These are phyloP conservation scores for Rhodotorula paludigena DNA, from an alignment of 768 basidiomycete genomes.

Conservation along the genomic window DNA sequence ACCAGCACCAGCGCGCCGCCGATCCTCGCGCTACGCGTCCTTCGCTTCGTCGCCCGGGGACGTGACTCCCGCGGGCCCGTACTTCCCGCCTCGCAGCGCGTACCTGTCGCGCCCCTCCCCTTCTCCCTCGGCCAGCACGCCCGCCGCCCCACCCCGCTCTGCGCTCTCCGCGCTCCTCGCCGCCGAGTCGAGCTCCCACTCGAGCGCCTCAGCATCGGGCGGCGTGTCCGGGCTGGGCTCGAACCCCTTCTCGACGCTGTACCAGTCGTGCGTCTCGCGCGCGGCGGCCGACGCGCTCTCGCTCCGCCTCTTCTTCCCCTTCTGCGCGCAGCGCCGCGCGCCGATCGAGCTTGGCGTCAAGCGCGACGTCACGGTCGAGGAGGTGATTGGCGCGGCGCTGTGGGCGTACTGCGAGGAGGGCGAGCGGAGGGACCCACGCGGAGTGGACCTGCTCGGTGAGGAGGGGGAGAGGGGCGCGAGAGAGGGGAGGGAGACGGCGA, in stretches of 20 bases:
- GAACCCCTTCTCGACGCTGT: slow-evolving; percentile 83
- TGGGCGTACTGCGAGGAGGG: slow-evolving; percentile 93
- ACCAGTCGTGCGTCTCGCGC: slow-evolving; percentile 57
- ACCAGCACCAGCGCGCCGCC: not conserved
- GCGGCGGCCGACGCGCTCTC: slow-evolving; percentile 64
- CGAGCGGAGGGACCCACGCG: slow-evolving; percentile 70
- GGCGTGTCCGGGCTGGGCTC: slow-evolving; percentile 48
- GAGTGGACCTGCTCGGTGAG: not conserved
- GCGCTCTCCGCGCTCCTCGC: slow-evolving; percentile 30
- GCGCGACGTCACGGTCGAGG: slow-evolving; percentile 85
- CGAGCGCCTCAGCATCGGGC: not conserved
- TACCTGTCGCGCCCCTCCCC: not conserved
- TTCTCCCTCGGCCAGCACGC: not conserved
- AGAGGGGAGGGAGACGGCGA: slow-evolving; percentile 61
- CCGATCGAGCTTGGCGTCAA: slow-evolving; percentile 70
- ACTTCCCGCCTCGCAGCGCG: slow-evolving; percentile 5
- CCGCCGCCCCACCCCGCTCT: not conserved
- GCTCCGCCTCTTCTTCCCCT: slow-evolving; percentile 79
- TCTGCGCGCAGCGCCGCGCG: slow-evolving; percentile 56
- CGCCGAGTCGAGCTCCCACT: not conserved
- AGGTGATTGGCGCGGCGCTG: slow-evolving; percentile 86
- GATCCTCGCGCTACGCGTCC: not conserved
- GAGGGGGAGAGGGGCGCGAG: slow-evolving; percentile 37
- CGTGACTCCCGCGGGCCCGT: not conserved
- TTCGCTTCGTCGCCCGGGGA: too few species aligned